These are phyloP conservation scores for Miscanthus sacchariflorus DNA, from an alignment of 202 grass and related monocot species.

Conservation along the genomic window DNA sequence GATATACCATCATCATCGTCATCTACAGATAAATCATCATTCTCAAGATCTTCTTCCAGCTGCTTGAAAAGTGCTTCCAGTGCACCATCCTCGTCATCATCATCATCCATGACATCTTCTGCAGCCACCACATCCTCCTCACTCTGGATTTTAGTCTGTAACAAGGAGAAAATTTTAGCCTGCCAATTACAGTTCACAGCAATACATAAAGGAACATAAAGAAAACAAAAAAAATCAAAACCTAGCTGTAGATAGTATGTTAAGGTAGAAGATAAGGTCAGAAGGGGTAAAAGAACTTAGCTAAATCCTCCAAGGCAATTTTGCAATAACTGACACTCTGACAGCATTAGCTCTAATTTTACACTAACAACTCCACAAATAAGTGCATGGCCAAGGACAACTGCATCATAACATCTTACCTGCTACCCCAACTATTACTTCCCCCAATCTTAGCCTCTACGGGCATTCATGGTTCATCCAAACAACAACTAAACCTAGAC, in stretches of 20 bases:
- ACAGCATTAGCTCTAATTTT: neutral
- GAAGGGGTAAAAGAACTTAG: neutral
- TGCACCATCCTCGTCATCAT: constrained; percentile 62
- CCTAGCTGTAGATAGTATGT: neutral
- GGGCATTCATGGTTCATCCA: neutral
- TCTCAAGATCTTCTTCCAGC: constrained; percentile 86
- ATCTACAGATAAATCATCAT: constrained; percentile 63
- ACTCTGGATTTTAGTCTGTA: constrained; percentile 53
- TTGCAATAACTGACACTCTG: neutral
- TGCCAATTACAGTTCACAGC: neutral
- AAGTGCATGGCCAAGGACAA: neutral
- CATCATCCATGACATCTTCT: constrained; percentile 41
- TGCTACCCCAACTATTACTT: neutral
- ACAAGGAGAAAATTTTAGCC: neutral
- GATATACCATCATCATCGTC: constrained; percentile 72
- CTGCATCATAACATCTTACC: neutral
- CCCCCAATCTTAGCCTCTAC: neutral
- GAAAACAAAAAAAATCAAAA: neutral
- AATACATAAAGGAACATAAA: constrained; percentile 10
- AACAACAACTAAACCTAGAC: neutral
- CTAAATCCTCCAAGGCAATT: neutral
- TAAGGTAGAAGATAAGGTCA: neutral
- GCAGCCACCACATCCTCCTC: constrained; percentile 44
- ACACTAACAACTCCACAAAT: neutral
- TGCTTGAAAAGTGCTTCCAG: constrained; percentile 84